Conservation (phyloP, 805 yeast species). For the Lachancea kluyveri region DNA sequence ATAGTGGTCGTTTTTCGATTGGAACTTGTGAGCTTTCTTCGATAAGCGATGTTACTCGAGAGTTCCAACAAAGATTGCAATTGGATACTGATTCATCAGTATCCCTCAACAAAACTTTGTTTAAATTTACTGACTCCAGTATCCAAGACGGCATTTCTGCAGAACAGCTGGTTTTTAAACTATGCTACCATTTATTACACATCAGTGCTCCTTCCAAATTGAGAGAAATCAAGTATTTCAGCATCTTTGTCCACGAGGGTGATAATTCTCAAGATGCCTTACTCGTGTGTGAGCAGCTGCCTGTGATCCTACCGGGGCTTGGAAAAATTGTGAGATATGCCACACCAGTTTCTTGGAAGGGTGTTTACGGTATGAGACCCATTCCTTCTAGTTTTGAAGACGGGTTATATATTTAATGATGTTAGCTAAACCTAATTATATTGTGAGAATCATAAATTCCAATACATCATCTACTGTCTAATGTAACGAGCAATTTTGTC, state of each 20-base stretch:
- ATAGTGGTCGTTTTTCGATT: conserved; percentile 13
- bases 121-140: conserved; percentile 19
- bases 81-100: conserved; percentile 12
- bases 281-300: conserved; percentile 18
- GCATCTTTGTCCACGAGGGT: conserved; percentile 77
- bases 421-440: neutral
- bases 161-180: conserved; percentile 24
- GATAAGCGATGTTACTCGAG: conserved; percentile 16
- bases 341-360: conserved; percentile 75
- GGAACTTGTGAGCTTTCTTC: conserved; percentile 22
- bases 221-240: conserved; percentile 35
- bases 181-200: conserved; percentile 24
- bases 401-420: conserved; percentile 47
- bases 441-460: neutral
- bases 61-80: conserved; percentile 19
- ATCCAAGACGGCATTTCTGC: conserved; percentile 24
- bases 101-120: conserved; percentile 15
- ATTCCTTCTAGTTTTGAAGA: conserved; percentile 65
- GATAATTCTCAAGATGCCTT: conserved; percentile 74
- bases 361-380: conserved; percentile 73
- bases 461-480: conserved; percentile 35
- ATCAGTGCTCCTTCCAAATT: conserved; percentile 8
- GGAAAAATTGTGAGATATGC: conserved; percentile 30
- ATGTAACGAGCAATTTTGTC: conserved; percentile 68
- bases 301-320: conserved; percentile 22